A percentile compares a stretch with the other conserved stretches of the same genome.
phyloP scores from a whole-genome alignment of 768 basidiomycete genomes.

The Chlorophyllum brunneum region DNA sequence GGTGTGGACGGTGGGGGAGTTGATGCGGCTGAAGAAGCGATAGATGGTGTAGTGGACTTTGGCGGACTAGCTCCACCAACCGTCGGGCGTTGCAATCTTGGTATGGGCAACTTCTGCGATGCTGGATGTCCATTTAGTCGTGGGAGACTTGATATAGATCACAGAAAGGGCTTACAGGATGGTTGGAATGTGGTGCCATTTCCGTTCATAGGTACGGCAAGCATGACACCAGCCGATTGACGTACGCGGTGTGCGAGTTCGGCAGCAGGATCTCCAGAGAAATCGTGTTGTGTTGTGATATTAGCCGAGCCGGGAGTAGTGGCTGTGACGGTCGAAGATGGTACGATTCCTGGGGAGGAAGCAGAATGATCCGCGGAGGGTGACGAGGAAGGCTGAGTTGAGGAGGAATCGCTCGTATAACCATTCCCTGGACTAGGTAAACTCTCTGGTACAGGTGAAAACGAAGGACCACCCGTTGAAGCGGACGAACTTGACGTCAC shows the following conservation, averaged over 20 bases:
- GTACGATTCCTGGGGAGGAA: too few species aligned
- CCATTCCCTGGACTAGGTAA: slow-evolving; percentile 18
- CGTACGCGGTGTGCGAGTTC: slow-evolving; percentile 48
- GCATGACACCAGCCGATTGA: slow-evolving; percentile 54
- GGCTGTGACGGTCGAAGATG: too few species aligned
- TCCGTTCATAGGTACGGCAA: slow-evolving; percentile 39
- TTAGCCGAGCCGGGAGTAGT: too few species aligned
- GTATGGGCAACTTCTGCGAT: too few species aligned
- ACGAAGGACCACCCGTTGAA: slow-evolving; percentile 40
- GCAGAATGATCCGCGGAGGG: too few species aligned
- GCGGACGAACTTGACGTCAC: slow-evolving; percentile 53
- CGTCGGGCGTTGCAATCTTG: too few species aligned
- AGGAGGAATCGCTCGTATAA: slow-evolving; percentile 20
- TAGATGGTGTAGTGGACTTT: slow-evolving; percentile 28
- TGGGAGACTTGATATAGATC: not conserved
- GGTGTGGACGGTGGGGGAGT: slow-evolving; percentile 40
- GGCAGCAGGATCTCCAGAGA: slow-evolving; percentile 27
- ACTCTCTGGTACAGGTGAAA: slow-evolving; percentile 46
- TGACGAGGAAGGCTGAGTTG: not conserved
- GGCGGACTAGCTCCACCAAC: slow-evolving; percentile 18
- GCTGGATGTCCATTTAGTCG: too few species aligned
- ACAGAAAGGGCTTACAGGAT: slow-evolving; percentile 19
- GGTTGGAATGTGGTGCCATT: slow-evolving; percentile 27
- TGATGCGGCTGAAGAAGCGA: slow-evolving; percentile 41
- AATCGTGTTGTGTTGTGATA: slow-evolving; percentile 2